Percentiles rank a stretch among this genome's conserved stretches.
Evolutionary conservation across 2,329 filamentous ascomycete species (phyloP).

Genomic region (Fusarium burgessii): DNA sequence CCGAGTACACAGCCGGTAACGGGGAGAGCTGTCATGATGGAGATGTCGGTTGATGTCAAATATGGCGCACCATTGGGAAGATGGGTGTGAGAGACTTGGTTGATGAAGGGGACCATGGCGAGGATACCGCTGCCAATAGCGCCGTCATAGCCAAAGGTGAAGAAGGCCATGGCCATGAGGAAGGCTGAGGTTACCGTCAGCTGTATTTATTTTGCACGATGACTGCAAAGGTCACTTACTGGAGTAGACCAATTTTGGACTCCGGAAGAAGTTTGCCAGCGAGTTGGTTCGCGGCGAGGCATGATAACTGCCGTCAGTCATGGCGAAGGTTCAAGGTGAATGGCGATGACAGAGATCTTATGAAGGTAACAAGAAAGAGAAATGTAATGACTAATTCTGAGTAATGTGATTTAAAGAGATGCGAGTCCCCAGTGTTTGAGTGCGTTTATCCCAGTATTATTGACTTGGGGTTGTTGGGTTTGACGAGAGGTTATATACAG

Average conservation of each 20-base stretch:
- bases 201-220: fast-evolving
- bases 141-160: slow-evolving; percentile 1
- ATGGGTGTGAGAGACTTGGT: not conserved
- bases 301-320: not conserved
- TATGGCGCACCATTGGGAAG: not conserved
- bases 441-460: not conserved
- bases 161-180: slow-evolving; percentile 1
- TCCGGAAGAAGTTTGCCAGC: not conserved
- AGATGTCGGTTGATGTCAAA: not conserved
- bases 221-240: not conserved
- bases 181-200: not conserved
- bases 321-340: not conserved
- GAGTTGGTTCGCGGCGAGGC: not conserved
- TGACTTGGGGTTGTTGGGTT: not conserved
- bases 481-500: not conserved
- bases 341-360: not conserved
- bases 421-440: not conserved
- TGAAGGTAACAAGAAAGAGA: not conserved
- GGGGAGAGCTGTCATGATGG: not conserved
- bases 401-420: not conserved
- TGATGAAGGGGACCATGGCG: not conserved
- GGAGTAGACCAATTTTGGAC: not conserved
- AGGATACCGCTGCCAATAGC: not conserved
- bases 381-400: not conserved
- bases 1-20: not conserved